These are phyloP conservation scores for Phylloboletellus chloephorus DNA, from an alignment of 1,284 basidiomycete genomes.

Conservation along the genomic window DNA sequence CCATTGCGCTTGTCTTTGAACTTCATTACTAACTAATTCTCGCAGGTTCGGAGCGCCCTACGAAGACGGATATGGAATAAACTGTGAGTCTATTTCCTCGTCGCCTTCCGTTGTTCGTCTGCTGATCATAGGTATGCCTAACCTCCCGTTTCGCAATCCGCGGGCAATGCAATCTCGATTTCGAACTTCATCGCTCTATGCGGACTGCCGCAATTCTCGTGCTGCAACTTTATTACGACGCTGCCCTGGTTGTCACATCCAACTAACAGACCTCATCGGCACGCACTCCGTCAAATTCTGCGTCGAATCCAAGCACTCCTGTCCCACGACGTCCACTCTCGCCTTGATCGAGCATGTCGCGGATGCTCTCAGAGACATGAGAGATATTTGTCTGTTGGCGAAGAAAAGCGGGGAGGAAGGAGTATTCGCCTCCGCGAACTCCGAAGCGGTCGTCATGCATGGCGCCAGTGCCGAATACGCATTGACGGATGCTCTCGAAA, in stretches of 20 bases:
- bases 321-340: conserved; percentile 65
- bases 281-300: conserved; percentile 87
- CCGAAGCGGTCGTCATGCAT: not conserved
- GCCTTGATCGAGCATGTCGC: conserved; percentile 63
- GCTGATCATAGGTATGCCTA: not conserved
- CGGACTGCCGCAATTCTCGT: not conserved
- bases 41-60: conserved; percentile 71
- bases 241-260: conserved; percentile 4
- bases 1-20: not conserved
- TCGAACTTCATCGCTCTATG: not conserved
- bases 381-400: conserved; percentile 39
- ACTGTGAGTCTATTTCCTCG: conserved; percentile 56
- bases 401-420: conserved; percentile 8
- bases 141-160: not conserved
- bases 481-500: not conserved
- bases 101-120: not conserved
- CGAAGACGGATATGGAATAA: conserved; percentile 87
- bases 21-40: conserved; percentile 8
- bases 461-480: not conserved
- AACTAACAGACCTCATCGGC: conserved; percentile 70
- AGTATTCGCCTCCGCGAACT: not conserved
- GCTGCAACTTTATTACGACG: not conserved
- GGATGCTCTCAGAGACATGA: conserved; percentile 74
- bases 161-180: too few relatives aligned
- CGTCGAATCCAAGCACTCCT: conserved; percentile 85